Conservation (phyloP, 2,329 filamentous ascomycete genomes). For the Penicillium sp. region DNA sequence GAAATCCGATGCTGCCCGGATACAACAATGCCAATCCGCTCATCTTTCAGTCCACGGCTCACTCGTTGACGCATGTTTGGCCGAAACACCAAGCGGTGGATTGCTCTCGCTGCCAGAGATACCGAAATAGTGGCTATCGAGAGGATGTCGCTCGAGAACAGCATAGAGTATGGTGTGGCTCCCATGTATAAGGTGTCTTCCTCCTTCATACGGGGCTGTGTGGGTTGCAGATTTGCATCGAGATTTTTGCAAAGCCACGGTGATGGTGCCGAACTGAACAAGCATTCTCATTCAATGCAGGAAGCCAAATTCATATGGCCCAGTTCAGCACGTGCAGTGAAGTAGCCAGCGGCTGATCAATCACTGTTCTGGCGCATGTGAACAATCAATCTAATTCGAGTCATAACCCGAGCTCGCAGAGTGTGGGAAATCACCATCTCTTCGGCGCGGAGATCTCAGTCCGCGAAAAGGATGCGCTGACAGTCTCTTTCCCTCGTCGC, state of each 20-base stretch:
- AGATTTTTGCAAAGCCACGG: no score
- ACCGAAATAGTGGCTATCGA: constrained; percentile 2
- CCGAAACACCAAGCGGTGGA: constrained; percentile 13
- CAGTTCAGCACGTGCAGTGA: no score
- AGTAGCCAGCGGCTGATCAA: no score
- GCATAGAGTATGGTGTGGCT: background rate
- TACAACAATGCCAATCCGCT: constrained; percentile 22
- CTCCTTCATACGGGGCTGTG: no score
- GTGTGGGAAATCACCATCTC: constrained; percentile 44
- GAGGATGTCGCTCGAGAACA: background rate
- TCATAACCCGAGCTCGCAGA: no score
- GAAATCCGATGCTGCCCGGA: constrained; percentile 7
- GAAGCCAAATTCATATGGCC: no score
- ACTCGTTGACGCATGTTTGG: constrained; percentile 22
- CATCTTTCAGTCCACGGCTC: constrained; percentile 15
- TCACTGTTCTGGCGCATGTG: no score
- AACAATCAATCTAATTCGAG: background rate
- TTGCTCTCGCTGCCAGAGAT: constrained; percentile 17
- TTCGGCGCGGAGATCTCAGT: constrained; percentile 46
- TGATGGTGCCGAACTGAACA: no score
- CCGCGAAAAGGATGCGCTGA: constrained; percentile 47
- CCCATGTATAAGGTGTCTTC: background rate
- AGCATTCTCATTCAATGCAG: no score
- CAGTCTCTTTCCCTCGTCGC: constrained; percentile 46
- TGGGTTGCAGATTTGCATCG: no score